Evolutionary conservation across 768 basidiomycete genomes (phyloP).

Genomic region (Tephrocybe sp.): DNA sequence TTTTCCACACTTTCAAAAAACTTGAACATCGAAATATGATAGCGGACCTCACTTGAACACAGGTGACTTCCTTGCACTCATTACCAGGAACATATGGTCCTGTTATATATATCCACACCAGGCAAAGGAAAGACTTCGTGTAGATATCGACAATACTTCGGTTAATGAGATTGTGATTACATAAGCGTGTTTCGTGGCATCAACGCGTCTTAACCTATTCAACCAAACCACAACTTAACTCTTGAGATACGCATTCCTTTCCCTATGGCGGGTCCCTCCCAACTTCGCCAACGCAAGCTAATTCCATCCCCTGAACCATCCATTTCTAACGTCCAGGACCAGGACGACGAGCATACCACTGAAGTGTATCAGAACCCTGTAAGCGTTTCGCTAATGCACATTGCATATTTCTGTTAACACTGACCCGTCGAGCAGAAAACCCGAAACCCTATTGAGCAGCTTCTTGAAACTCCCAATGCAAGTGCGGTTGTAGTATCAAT

Average conservation of each 20-base stretch:
- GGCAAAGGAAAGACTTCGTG: not conserved
- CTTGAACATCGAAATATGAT: too few species aligned
- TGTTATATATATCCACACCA: too few species aligned
- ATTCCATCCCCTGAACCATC: conserved; percentile 5
- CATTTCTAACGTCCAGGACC: conserved; percentile 39
- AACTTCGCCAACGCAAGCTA: conserved; percentile 15
- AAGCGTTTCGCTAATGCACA: conserved; percentile 19
- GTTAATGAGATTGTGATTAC: conserved; percentile 5
- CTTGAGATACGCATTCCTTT: conserved; percentile 2
- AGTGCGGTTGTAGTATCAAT: conserved; percentile 60
- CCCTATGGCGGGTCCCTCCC: conserved; percentile 19
- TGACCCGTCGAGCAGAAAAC: conserved; percentile 34
- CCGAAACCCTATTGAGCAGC: conserved; percentile 57
- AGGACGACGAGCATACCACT: conserved; percentile 52
- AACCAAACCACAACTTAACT: not conserved
- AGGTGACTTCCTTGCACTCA: too few species aligned
- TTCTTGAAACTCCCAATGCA: conserved; percentile 60
- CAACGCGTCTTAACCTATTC: conserved; percentile 6
- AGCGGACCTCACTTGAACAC: too few species aligned
- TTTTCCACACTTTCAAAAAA: too few species aligned
- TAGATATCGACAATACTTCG: too few species aligned
- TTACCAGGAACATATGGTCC: too few species aligned
- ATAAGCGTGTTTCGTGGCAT: conserved; percentile 18
- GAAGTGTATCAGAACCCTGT: conserved; percentile 50
- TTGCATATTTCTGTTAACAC: too few species aligned